Percentiles rank a stretch among this genome's conserved stretches.
These are phyloP conservation scores for Sarocladium brachiariae DNA, from an alignment of 2,329 filamentous ascomycete species.

Conservation along the genomic window DNA sequence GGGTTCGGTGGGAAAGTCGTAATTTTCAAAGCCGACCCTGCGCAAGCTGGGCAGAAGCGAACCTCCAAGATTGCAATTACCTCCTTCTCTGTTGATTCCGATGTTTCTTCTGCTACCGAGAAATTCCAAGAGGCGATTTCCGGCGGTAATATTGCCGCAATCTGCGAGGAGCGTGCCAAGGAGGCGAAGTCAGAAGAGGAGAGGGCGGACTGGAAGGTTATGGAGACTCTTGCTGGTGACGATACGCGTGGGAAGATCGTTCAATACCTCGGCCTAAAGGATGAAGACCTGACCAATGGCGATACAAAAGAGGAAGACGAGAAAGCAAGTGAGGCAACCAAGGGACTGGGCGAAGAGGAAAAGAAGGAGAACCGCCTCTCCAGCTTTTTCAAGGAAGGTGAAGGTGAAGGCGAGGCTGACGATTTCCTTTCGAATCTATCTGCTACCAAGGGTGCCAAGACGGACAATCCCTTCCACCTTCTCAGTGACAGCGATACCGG, in stretches of 20 bases:
- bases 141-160: conserved; percentile 66
- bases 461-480: conserved; percentile 88
- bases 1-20: conserved; percentile 93
- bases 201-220: conserved; percentile 92
- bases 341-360: conserved; percentile 29
- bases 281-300: conserved; percentile 48
- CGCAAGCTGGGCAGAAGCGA: conserved; percentile 54
- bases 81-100: conserved; percentile 81
- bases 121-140: conserved; percentile 80
- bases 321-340: conserved; percentile 19
- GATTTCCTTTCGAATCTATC: conserved; percentile 81
- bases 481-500: conserved; percentile 77
- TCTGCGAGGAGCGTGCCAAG: conserved; percentile 74
- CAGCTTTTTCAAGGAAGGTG: conserved; percentile 70
- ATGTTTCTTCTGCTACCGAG: conserved; percentile 75
- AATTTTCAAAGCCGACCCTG: conserved; percentile 55
- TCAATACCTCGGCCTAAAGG: conserved; percentile 82
- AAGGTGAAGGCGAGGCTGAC: conserved; percentile 69
- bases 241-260: conserved; percentile 82
- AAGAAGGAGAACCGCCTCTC: conserved; percentile 60
- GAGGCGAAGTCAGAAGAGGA: conserved; percentile 79
- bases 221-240: conserved; percentile 78
- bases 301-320: conserved; percentile 26
- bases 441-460: conserved; percentile 85
- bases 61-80: conserved; percentile 77